These are phyloP conservation scores for Neodidymelliopsis sp. DNA, from an alignment of 2,329 filamentous ascomycete genomes.

Conservation along the genomic window DNA sequence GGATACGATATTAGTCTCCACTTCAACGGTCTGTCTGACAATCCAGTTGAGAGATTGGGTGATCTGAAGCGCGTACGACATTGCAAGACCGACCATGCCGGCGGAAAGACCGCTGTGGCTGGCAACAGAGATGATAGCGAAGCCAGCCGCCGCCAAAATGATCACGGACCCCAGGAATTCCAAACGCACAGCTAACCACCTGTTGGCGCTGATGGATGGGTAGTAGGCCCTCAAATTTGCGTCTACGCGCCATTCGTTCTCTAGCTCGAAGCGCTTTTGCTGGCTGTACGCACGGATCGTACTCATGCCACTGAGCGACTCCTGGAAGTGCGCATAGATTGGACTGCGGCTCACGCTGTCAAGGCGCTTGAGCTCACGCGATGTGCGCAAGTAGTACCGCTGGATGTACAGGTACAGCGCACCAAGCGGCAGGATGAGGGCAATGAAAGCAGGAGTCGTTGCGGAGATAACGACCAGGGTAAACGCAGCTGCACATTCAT, in stretches of 20 bases:
- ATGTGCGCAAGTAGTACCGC: slow-evolving; percentile 95
- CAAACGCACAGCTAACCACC: slow-evolving; percentile 93
- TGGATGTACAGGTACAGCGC: slow-evolving; percentile 91
- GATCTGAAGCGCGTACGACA: slow-evolving; percentile 98
- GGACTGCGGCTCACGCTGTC: slow-evolving; percentile 96
- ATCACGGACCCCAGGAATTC: slow-evolving; percentile 96
- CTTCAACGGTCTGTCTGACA: slow-evolving; percentile 96
- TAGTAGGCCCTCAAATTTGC: slow-evolving; percentile 94
- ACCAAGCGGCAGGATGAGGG: slow-evolving; percentile 80
- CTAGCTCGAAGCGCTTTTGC: slow-evolving; percentile 82
- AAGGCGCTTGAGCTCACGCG: slow-evolving; percentile 92
- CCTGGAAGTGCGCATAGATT: slow-evolving; percentile 98
- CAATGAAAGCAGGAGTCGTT: slow-evolving; percentile 79
- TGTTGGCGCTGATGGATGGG: slow-evolving; percentile 86
- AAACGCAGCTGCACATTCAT: slow-evolving; percentile 63
- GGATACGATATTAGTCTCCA: slow-evolving; percentile 99
- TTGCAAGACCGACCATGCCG: slow-evolving; percentile 87
- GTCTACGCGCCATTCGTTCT: slow-evolving; percentile 98
- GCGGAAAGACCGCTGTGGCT: slow-evolving; percentile 68
- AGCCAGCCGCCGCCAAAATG: slow-evolving; percentile 84
- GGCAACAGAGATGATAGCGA: slow-evolving; percentile 81
- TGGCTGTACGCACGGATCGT: slow-evolving; percentile 96
- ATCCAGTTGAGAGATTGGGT: slow-evolving; percentile 99
- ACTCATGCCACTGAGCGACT: slow-evolving; percentile 90
- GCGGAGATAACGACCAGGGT: slow-evolving; percentile 86